phyloP scores from a whole-genome alignment of 1,284 basidiomycete species.

The Ganoderma boninense region DNA sequence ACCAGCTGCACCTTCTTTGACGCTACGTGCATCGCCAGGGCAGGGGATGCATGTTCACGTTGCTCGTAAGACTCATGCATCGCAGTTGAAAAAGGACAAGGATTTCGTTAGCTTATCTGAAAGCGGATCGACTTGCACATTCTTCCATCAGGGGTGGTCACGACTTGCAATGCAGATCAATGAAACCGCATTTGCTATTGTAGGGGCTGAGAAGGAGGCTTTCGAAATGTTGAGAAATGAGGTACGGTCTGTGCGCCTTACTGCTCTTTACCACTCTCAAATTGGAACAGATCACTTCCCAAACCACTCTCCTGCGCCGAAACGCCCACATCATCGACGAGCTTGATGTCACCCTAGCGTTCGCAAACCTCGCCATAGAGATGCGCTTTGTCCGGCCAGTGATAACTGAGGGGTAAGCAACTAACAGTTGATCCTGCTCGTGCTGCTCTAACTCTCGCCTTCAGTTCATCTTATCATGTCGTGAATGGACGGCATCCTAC shows the following conservation, averaged over 20 bases:
- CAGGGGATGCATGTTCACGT: slow-evolving; percentile 83
- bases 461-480: slow-evolving; percentile 73
- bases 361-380: slow-evolving; percentile 86
- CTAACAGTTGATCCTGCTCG: not conserved
- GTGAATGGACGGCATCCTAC: slow-evolving; percentile 89
- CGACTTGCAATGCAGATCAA: slow-evolving; percentile 72
- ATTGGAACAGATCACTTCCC: slow-evolving; percentile 63
- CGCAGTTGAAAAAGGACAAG: slow-evolving; percentile 53
- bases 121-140: slow-evolving; percentile 72
- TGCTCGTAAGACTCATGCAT: slow-evolving; percentile 66
- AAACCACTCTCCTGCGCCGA: slow-evolving; percentile 63
- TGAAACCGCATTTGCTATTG: slow-evolving; percentile 63
- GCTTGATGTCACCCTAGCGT: slow-evolving; percentile 86
- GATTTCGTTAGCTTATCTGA: slow-evolving; percentile 67
- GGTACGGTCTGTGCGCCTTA: slow-evolving; percentile 47
- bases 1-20: slow-evolving; percentile 74
- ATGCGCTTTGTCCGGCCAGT: slow-evolving; percentile 80
- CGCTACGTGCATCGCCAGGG: slow-evolving; percentile 69
- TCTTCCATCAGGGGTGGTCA: slow-evolving; percentile 83
- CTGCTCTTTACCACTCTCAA: not conserved
- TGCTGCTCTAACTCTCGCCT: not conserved
- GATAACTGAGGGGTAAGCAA: slow-evolving; percentile 74
- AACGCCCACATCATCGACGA: slow-evolving; percentile 91
- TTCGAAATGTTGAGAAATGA: slow-evolving; percentile 75
- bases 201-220: slow-evolving; percentile 71